phyloP scores from a whole-genome alignment of 2,329 filamentous ascomycete species.

The Teratosphaeria nubilosa region DNA sequence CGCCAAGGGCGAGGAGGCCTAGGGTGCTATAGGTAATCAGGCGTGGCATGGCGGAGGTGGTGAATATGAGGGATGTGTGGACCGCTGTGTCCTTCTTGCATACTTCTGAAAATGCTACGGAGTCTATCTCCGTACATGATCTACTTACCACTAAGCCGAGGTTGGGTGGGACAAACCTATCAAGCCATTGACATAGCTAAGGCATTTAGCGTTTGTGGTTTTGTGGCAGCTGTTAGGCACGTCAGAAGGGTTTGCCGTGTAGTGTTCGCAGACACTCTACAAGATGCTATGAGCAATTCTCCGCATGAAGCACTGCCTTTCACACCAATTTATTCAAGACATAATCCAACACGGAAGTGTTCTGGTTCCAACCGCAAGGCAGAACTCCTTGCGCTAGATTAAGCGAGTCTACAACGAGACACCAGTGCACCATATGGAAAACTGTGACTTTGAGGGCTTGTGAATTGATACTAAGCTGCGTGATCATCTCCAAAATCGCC shows the following conservation, averaged over 20 bases:
- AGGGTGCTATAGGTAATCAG: not conserved
- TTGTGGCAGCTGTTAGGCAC: too few species aligned
- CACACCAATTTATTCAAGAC: not conserved
- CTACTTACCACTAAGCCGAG: not conserved
- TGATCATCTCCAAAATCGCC: too few species aligned
- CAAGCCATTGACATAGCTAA: not conserved
- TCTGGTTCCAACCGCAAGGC: not conserved
- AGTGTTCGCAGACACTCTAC: not conserved
- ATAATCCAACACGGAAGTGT: not conserved
- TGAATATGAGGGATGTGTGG: not conserved
- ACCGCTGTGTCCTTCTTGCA: not conserved
- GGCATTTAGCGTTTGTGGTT: not conserved
- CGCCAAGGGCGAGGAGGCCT: not conserved
- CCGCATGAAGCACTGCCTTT: not conserved
- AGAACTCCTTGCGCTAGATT: too few species aligned
- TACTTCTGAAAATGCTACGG: not conserved
- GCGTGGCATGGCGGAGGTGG: not conserved
- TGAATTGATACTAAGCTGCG: too few species aligned
- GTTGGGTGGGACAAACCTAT: not conserved
- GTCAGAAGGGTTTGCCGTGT: not conserved
- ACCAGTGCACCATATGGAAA: too few species aligned
- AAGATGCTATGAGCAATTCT: not conserved
- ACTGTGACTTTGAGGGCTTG: too few species aligned
- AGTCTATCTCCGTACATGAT: not conserved
- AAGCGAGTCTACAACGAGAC: too few species aligned